Evolutionary conservation across 2,329 filamentous ascomycete genomes (phyloP).

Genomic region (Fusarium vanettenii): DNA sequence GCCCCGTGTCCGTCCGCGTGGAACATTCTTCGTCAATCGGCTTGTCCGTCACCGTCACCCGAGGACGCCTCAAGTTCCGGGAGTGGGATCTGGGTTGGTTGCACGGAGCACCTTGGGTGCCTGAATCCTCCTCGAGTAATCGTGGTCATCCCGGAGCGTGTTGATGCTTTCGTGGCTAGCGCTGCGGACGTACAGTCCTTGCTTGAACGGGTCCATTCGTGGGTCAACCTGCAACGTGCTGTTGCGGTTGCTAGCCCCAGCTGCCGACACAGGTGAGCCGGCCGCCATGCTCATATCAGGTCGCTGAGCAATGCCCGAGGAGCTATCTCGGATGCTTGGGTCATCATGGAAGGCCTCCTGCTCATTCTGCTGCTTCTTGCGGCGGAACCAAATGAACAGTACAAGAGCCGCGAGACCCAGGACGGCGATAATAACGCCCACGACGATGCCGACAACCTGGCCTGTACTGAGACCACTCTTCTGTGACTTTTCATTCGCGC

Average conservation of each 20-base stretch:
- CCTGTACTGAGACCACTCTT: conserved; percentile 55
- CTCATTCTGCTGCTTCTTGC: conserved; percentile 57
- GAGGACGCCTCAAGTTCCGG: conserved; percentile 17
- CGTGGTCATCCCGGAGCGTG: conserved; percentile 72
- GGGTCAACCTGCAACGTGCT: conserved; percentile 70
- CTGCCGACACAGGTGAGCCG: conserved; percentile 48
- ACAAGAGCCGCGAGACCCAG: conserved; percentile 51
- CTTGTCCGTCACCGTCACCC: conserved; percentile 1
- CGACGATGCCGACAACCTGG: conserved; percentile 63
- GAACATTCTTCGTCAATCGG: conserved; percentile 25
- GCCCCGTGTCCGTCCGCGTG: conserved; percentile 38
- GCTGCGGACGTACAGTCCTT: conserved; percentile 67
- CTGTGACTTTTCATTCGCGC: conserved; percentile 23
- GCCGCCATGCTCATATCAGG: conserved; percentile 54
- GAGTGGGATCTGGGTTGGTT: conserved; percentile 68
- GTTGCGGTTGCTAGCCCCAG: conserved; percentile 59
- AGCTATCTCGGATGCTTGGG: conserved; percentile 62
- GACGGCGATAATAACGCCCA: conserved; percentile 61
- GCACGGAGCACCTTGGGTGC: conserved; percentile 69
- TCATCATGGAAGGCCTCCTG: conserved; percentile 57
- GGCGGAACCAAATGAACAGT: conserved; percentile 58
- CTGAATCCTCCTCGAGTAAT: conserved; percentile 72
- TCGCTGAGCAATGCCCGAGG: conserved; percentile 60
- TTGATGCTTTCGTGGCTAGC: conserved; percentile 73
- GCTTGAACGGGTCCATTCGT: conserved; percentile 70